Evolutionary conservation across 78 protist species (phyloP), one percentile per base, ranked within the genome.

Genomic region (Paulinella micropora): DNA sequence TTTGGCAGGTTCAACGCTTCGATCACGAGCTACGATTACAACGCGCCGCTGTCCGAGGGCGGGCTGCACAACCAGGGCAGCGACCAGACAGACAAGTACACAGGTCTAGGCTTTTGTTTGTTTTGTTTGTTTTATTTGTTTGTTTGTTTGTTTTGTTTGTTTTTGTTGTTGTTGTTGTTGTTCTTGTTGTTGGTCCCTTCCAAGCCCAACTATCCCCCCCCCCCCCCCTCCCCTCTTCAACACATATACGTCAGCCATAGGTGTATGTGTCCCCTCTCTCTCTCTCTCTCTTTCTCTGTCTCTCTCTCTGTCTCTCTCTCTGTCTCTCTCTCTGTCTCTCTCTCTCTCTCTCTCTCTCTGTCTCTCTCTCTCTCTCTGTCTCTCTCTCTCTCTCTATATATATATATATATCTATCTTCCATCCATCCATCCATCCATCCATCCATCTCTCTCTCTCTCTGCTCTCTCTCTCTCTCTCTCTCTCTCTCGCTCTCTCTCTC

Each of bases 1-100:
- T n/a, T n/a, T n/a, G n/a, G n/a, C n/a, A n/a, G n/a, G n/a, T n/a
- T n/a, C n/a, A n/a, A n/a, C n/a, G n/a, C n/a, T n/a, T n/a, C n/a
- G n/a, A 90, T 85, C 37, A 90, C 92, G 23, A 89, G 93, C 0
- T 93, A 93, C 36, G 94, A 93, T 89, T 93, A 93, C 82, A 93
- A 90, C 77, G 82, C 93, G 2, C 95, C 95, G 6, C 28, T 93
- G 0, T 2, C 51, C 3, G 95, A 93, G 39, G 81, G 83, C 3
- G 95, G 94, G 28, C 90, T 86, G 2, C 89, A 87, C 73, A 38
- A 38, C 0, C 0, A 31, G 39, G 89, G 67, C 36, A 0, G 35
- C 9, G 38, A 1, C 39, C 34, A 39, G 3, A n/a, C n/a, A 0
- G 86, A 81, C 86, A 34, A 36, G 31, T 81, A 9, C 86, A n/a